These are phyloP conservation scores for Lipomyces kockii DNA, from an alignment of 805 yeast genomes.

Conservation along the genomic window DNA sequence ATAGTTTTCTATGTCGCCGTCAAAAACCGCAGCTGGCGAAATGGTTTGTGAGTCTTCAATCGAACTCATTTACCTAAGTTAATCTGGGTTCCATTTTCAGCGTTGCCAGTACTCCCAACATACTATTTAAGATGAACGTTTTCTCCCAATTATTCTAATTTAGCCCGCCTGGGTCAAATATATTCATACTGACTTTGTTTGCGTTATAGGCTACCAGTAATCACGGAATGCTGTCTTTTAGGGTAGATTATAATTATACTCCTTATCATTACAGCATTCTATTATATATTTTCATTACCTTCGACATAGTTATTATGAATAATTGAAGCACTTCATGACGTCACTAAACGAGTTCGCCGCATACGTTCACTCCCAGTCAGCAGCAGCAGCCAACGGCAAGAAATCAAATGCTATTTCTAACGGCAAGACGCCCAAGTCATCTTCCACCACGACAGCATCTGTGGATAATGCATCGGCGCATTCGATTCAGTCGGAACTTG, in stretches of 20 bases:
- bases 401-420: not conserved
- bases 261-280: not conserved
- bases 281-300: not conserved
- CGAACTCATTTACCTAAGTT: too few relatives aligned
- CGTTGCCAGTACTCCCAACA: too few relatives aligned
- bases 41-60: too few relatives aligned
- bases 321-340: slow-evolving; percentile 13
- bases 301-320: not conserved
- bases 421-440: not conserved
- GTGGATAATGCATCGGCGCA: not conserved
- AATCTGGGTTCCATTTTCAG: too few relatives aligned
- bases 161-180: not conserved
- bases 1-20: too few relatives aligned
- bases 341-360: slow-evolving; percentile 34
- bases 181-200: not conserved
- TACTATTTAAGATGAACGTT: too few relatives aligned
- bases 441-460: not conserved
- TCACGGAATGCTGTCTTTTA: not conserved
- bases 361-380: slow-evolving; percentile 26
- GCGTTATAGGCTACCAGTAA: not conserved
- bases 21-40: too few relatives aligned
- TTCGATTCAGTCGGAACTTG: slow-evolving; percentile 30
- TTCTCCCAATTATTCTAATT: not conserved
- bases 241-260: not conserved
- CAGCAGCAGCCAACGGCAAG: not conserved